Evolutionary conservation across 768 basidiomycete species (phyloP).

Genomic region (Kondoa subrosea): DNA sequence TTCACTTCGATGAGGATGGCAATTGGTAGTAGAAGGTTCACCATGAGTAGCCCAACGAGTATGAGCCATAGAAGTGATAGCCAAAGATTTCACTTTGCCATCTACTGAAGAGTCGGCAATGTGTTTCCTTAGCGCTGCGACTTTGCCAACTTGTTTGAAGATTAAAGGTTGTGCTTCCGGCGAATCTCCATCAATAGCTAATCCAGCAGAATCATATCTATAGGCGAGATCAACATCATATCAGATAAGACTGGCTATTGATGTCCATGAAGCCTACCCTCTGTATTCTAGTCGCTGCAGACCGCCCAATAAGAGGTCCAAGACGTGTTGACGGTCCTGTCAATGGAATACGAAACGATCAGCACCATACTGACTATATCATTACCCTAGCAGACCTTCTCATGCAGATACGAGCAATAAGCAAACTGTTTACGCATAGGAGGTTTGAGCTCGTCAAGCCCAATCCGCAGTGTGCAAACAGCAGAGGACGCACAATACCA

Average conservation of each 20-base stretch:
- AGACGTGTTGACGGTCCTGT: constrained; percentile 73
- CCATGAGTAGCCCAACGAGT: constrained; percentile 99
- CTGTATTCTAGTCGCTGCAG: constrained; percentile 92
- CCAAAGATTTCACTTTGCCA: constrained; percentile 55
- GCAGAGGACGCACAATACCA: constrained; percentile 14
- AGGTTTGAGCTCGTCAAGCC: background rate
- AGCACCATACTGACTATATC: constrained; percentile 16
- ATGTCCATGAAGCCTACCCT: constrained; percentile 35
- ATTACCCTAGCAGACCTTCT: constrained; percentile 50
- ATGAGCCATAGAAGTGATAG: constrained; percentile 92
- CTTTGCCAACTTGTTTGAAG: constrained; percentile 98
- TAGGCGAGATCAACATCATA: background rate
- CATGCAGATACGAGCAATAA: constrained; percentile 85
- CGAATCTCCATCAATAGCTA: constrained; percentile 71
- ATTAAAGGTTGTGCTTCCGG: constrained; percentile 48
- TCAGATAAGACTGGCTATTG: background rate
- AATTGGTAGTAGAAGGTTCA: constrained; percentile 67
- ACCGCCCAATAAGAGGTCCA: constrained; percentile 77
- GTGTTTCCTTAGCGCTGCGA: constrained; percentile 74
- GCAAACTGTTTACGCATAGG: constrained; percentile 40
- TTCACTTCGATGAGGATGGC: constrained; percentile 85
- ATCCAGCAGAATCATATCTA: constrained; percentile 68
- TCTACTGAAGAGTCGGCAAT: constrained; percentile 50
- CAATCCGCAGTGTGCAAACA: background rate
- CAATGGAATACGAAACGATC: background rate